Evolutionary conservation across 2,329 filamentous ascomycete genomes (phyloP).

Genomic region (Monilinia aucupariae): DNA sequence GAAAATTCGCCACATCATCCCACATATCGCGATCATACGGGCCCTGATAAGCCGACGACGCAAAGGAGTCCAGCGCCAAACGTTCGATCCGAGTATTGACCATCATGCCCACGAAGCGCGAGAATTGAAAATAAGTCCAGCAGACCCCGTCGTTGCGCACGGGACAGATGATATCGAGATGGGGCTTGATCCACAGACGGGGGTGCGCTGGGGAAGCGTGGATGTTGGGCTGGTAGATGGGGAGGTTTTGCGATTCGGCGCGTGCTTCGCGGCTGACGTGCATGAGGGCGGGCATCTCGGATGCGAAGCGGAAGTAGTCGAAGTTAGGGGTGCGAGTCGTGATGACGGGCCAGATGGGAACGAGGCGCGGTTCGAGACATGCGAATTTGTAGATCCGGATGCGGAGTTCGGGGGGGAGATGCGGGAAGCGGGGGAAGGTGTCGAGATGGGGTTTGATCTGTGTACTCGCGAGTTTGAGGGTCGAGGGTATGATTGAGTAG

Average conservation of each 20-base stretch:
- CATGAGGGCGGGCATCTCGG: background rate
- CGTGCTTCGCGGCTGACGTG: background rate
- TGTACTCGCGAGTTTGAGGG: background rate
- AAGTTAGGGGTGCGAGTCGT: too few relatives aligned
- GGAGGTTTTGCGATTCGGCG: background rate
- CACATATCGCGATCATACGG: background rate
- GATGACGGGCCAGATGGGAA: background rate
- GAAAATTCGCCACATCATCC: background rate
- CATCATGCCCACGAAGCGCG: background rate
- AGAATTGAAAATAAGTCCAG: background rate
- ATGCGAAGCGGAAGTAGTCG: background rate
- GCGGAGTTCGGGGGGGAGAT: background rate
- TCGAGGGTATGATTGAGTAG: slow-evolving; percentile 1
- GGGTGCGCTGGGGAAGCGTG: fast-evolving
- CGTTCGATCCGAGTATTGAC: background rate
- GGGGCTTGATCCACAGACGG: background rate
- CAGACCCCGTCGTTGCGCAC: background rate
- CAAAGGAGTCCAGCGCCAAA: background rate
- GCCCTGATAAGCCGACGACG: background rate
- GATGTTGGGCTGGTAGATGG: background rate
- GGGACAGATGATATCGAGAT: background rate
- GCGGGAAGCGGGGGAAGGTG: background rate
- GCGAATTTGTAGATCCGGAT: background rate
- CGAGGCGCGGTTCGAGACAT: background rate
- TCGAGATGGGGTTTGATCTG: background rate